Percentiles rank a stretch among this genome's conserved stretches.
Evolutionary conservation across 2,329 filamentous ascomycete genomes (phyloP).

Genomic region (Aspergillus sp.): DNA sequence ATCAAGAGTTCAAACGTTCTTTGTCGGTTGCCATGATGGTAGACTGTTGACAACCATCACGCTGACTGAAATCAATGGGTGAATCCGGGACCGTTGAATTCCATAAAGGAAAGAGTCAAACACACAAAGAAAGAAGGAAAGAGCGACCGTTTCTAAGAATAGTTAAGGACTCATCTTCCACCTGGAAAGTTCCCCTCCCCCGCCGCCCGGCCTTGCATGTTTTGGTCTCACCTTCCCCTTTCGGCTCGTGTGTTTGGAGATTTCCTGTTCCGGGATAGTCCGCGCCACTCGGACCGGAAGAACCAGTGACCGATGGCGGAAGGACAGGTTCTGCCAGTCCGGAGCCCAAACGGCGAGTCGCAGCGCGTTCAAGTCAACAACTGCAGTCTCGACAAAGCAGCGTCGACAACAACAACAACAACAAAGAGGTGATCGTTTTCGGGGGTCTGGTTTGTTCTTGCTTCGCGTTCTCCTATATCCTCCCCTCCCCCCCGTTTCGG

Average conservation of each 20-base stretch:
- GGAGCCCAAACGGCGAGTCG: conserved; percentile 6
- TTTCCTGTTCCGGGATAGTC: conserved; percentile 26
- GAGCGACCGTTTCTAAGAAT: neutral
- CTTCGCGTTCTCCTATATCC: neutral
- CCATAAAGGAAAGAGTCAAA: too few relatives aligned
- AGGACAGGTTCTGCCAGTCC: conserved; percentile 18
- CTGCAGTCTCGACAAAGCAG: conserved; percentile 10
- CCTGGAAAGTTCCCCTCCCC: conserved; percentile 12
- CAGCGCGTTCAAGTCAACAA: conserved; percentile 14
- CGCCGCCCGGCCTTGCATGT: conserved; percentile 17
- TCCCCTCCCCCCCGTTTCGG: neutral
- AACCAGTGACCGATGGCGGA: conserved; percentile 29
- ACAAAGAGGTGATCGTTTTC: conserved; percentile 1
- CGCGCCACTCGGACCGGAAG: conserved; percentile 22
- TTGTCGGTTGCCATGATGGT: too few relatives aligned
- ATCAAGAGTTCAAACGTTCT: too few relatives aligned
- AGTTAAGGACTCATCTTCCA: too few relatives aligned
- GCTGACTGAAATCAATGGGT: too few relatives aligned
- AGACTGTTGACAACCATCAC: too few relatives aligned
- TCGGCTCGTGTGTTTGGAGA: conserved; percentile 30
- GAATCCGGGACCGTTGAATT: too few relatives aligned
- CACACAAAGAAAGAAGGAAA: neutral
- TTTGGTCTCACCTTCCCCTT: conserved; percentile 21
- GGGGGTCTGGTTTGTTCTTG: conserved; percentile 5
- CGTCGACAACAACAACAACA: neutral